These are phyloP conservation scores for Diaporthe velutina DNA, from an alignment of 2,329 filamentous ascomycete genomes.

Conservation along the genomic window DNA sequence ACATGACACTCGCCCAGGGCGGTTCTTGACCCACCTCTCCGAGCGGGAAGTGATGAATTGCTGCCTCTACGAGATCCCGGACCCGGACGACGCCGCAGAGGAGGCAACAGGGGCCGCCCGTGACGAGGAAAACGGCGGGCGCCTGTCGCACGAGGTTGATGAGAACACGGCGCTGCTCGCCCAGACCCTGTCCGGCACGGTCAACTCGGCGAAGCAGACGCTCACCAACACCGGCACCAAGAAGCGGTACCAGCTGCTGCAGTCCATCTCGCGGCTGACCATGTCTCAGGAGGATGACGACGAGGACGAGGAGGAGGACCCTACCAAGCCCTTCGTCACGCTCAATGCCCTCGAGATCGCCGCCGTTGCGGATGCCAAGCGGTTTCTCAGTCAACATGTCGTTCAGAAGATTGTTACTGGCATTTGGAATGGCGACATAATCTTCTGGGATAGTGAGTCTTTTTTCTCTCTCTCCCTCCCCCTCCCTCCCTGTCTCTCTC, in stretches of 20 bases:
- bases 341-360: slow-evolving; percentile 92
- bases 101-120: slow-evolving; percentile 43
- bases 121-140: slow-evolving; percentile 57
- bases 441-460: slow-evolving; percentile 80
- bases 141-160: slow-evolving; percentile 45
- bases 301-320: slow-evolving; percentile 67
- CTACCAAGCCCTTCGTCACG: slow-evolving; percentile 79
- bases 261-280: slow-evolving; percentile 69
- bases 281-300: slow-evolving; percentile 55
- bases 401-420: slow-evolving; percentile 87
- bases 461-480: neutral
- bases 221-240: slow-evolving; percentile 53
- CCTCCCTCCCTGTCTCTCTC: accelerated
- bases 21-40: slow-evolving; percentile 78
- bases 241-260: slow-evolving; percentile 63
- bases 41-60: slow-evolving; percentile 81
- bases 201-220: slow-evolving; percentile 44
- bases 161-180: slow-evolving; percentile 63
- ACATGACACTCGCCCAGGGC: slow-evolving; percentile 49
- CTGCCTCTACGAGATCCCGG: slow-evolving; percentile 79
- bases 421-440: slow-evolving; percentile 88
- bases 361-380: slow-evolving; percentile 83
- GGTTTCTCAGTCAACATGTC: slow-evolving; percentile 83
- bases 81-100: slow-evolving; percentile 45
- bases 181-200: slow-evolving; percentile 45